Evolutionary conservation across 2,329 filamentous ascomycete genomes (phyloP).

Genomic region (Clonostachys solani): DNA sequence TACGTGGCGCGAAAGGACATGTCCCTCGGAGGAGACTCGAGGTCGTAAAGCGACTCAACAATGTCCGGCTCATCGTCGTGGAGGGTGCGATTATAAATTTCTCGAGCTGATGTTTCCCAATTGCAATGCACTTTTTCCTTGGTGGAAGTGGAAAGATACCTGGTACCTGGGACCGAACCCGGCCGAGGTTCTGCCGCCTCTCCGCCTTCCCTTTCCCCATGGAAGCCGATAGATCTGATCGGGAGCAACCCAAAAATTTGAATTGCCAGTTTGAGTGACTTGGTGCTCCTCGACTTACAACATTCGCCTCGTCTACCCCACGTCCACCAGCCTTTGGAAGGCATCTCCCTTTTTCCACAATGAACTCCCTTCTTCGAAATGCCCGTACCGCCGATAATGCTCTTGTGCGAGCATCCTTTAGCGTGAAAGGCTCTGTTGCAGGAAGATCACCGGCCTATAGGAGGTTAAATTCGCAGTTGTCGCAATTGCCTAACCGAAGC

Average conservation of each 20-base stretch:
- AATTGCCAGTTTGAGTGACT: background rate
- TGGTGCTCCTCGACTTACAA: conserved; percentile 7
- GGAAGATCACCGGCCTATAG: conserved; percentile 43
- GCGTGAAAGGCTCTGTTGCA: conserved; percentile 20
- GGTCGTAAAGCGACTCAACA: conserved; percentile 36
- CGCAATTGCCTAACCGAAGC: conserved; percentile 17
- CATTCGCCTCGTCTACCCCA: conserved; percentile 1
- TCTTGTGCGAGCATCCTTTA: conserved; percentile 33
- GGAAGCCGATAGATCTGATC: too few species aligned
- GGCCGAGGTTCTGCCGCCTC: conserved; percentile 26
- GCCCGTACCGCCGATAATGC: conserved; percentile 32
- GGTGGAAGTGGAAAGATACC: background rate
- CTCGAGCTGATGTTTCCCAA: conserved; percentile 1
- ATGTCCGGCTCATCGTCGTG: conserved; percentile 37
- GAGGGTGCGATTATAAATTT: conserved; percentile 6
- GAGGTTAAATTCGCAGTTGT: conserved; percentile 36
- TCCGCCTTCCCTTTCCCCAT: conserved; percentile 21
- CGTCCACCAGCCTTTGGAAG: background rate
- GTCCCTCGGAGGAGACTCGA: conserved; percentile 23
- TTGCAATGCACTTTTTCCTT: background rate
- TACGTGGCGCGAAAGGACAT: conserved; percentile 12
- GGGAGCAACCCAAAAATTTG: conserved; percentile 10
- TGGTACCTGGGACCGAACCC: background rate
- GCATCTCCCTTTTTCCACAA: conserved; percentile 18
- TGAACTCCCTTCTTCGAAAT: conserved; percentile 43